A percentile compares a stretch with the other conserved stretches of the same genome.
Evolutionary conservation across 192 early-diverging fungal genomes (phyloP).

Genomic region (Coemansia sp.): DNA sequence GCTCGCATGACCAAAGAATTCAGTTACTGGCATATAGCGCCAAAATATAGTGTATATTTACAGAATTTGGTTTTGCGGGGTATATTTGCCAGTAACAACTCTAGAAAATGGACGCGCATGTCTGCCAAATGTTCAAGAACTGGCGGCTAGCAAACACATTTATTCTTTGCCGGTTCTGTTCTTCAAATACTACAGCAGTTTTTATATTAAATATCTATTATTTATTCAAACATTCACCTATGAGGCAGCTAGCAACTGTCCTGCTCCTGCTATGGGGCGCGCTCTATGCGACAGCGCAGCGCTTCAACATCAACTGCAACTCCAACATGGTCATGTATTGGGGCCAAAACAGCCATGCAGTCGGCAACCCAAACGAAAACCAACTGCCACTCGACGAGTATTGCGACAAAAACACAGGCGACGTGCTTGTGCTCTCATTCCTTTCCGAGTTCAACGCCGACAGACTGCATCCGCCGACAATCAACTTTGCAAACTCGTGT

Average conservation of each 20-base stretch:
- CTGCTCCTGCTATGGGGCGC: conserved; percentile 22
- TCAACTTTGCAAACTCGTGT: conserved; percentile 74
- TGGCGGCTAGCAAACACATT: background rate
- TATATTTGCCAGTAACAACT: background rate
- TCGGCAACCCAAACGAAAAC: conserved; percentile 40
- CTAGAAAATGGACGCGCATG: background rate
- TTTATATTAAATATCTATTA: background rate
- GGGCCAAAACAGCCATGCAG: conserved; percentile 62
- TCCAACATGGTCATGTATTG: conserved; percentile 62
- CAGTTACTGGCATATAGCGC: background rate
- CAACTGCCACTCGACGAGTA: conserved; percentile 60
- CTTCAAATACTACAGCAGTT: background rate
- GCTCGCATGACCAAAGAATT: background rate
- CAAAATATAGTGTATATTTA: background rate
- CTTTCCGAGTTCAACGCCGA: conserved; percentile 66
- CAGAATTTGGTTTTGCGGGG: background rate
- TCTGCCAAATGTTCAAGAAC: background rate
- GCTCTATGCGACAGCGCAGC: conserved; percentile 20
- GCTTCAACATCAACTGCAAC: conserved; percentile 56
- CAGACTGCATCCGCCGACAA: conserved; percentile 57
- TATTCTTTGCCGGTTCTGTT: background rate
- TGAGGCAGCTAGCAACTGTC: conserved; percentile 21
- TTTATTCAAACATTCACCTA: background rate
- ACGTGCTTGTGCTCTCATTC: conserved; percentile 64
- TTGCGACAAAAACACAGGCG: conserved; percentile 56